phyloP scores from a whole-genome alignment of 768 basidiomycete species.

The Auriscalpium vulgare region DNA sequence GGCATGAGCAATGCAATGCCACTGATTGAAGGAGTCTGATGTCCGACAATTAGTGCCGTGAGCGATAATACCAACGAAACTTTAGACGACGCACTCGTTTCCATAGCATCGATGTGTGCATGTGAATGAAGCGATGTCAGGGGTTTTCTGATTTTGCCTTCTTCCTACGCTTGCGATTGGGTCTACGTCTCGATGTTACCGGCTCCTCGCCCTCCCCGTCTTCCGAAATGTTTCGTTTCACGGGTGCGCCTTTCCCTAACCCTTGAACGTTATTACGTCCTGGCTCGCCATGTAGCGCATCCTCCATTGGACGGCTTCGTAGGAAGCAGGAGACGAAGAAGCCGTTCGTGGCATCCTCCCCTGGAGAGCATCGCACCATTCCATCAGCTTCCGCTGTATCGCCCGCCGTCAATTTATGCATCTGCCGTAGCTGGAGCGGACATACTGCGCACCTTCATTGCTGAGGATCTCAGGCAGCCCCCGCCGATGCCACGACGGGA shows the following conservation, averaged over 20 bases:
- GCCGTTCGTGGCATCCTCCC: conserved; percentile 87
- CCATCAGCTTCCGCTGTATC: conserved; percentile 49
- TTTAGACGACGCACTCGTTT: background rate
- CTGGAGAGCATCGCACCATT: conserved; percentile 65
- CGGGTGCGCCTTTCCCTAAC: background rate
- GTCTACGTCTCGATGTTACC: background rate
- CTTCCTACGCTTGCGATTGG: conserved; percentile 1
- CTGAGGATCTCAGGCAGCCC: conserved; percentile 64
- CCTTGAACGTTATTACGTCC: background rate
- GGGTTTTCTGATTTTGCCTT: background rate
- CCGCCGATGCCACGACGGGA: conserved; percentile 79
- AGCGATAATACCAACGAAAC: background rate
- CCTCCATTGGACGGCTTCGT: conserved; percentile 4
- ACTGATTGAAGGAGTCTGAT: conserved; percentile 6
- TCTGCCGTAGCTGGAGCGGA: background rate
- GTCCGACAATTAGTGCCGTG: background rate
- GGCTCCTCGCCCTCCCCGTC: background rate
- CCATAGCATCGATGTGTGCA: background rate
- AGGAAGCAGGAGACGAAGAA: conserved; percentile 98
- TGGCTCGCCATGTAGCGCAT: too few species aligned
- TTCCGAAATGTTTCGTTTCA: conserved; percentile 1
- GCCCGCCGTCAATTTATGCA: background rate
- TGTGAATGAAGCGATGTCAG: background rate
- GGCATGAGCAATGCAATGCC: conserved; percentile 8
- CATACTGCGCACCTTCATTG: background rate